Evolutionary conservation across 306 rosid genomes (phyloP).

Genomic region (Trifolium fragiferum): DNA sequence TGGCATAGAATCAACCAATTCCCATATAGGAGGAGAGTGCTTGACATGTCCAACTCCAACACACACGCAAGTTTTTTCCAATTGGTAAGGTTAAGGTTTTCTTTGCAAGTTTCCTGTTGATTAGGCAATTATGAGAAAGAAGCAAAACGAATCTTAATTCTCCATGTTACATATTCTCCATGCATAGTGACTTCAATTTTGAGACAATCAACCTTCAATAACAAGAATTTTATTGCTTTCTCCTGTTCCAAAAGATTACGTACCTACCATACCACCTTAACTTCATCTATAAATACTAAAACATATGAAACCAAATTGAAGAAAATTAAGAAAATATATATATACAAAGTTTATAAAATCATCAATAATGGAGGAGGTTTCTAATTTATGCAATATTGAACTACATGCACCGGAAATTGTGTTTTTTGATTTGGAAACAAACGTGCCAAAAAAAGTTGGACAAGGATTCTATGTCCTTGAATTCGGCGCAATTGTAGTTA

Average conservation of each 20-base stretch:
- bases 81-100: slow-evolving; percentile 43
- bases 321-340: background rate
- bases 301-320: slow-evolving; percentile 10
- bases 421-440: slow-evolving; percentile 95
- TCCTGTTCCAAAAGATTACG: slow-evolving; percentile 32
- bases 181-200: slow-evolving; percentile 63
- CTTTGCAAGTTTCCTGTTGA: slow-evolving; percentile 48
- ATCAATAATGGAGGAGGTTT: slow-evolving; percentile 42
- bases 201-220: slow-evolving; percentile 60
- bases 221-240: slow-evolving; percentile 41
- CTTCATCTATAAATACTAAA: slow-evolving; percentile 36
- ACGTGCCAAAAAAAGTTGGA: slow-evolving; percentile 73
- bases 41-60: slow-evolving; percentile 46
- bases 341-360: background rate
- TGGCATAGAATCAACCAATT: slow-evolving; percentile 49
- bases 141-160: slow-evolving; percentile 37
- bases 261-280: slow-evolving; percentile 17
- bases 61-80: slow-evolving; percentile 31
- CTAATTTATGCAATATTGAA: slow-evolving; percentile 44
- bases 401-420: slow-evolving; percentile 63
- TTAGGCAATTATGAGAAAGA: slow-evolving; percentile 43
- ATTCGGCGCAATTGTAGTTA: slow-evolving; percentile 88
- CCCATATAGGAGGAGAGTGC: slow-evolving; percentile 22
- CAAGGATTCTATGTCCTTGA: slow-evolving; percentile 76
- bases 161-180: slow-evolving; percentile 47